A percentile compares a stretch with the other conserved stretches of the same genome.
Evolutionary conservation across 2,329 filamentous ascomycete genomes (phyloP).

Genomic region (Elsinoe arachidis): DNA sequence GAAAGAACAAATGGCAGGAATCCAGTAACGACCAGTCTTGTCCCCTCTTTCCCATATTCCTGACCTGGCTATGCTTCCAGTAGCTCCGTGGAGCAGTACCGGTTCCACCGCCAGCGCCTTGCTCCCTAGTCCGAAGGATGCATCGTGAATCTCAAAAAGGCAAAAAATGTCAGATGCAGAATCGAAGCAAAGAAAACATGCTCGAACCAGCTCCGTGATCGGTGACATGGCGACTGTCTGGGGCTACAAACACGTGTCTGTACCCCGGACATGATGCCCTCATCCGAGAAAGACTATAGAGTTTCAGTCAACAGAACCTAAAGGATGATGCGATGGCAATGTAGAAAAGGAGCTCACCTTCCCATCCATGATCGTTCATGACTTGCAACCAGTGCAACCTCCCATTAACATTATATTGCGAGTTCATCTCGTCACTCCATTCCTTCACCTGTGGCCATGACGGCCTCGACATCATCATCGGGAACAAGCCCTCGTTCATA

Average conservation of each 20-base stretch:
- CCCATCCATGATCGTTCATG: slow-evolving; percentile 66
- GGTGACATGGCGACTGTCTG: not conserved
- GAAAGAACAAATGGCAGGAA: not conserved
- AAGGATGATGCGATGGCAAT: not conserved
- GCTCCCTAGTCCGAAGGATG: not conserved
- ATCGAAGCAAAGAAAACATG: not conserved
- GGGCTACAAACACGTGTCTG: not conserved
- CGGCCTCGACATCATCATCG: slow-evolving; percentile 6
- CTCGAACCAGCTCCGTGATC: not conserved
- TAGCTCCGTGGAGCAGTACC: not conserved
- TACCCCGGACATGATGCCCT: not conserved
- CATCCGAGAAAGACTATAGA: slow-evolving; percentile 34
- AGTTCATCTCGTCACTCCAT: slow-evolving; percentile 39
- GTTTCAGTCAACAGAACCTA: slow-evolving; percentile 9
- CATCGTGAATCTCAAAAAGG: not conserved
- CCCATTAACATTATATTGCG: slow-evolving; percentile 56
- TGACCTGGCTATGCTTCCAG: not conserved
- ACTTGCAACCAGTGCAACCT: slow-evolving; percentile 61
- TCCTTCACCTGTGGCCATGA: slow-evolving; percentile 14
- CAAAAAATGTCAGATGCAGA: not conserved
- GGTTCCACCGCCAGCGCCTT: slow-evolving; percentile 5
- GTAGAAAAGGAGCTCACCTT: slow-evolving; percentile 44
- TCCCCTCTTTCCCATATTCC: not conserved
- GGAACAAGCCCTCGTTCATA: slow-evolving; percentile 4
- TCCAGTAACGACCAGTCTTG: not conserved